A percentile compares a stretch with the other conserved stretches of the same genome.
phyloP scores from a whole-genome alignment of 495 filamentous ascomycete genomes.

The Aspergillus biplanus region DNA sequence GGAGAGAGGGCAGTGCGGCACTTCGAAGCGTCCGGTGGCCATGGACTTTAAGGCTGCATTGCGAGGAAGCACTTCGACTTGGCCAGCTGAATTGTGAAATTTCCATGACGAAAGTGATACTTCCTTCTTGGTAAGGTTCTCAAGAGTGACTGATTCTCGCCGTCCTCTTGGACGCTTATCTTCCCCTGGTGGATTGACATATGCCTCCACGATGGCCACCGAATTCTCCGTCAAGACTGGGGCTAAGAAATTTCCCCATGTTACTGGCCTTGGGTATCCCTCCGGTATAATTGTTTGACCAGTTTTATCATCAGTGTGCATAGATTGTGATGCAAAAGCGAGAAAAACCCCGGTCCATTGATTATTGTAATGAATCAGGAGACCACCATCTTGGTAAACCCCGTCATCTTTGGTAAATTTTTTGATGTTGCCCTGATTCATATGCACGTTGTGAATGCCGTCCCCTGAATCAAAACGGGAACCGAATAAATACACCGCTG shows the following conservation, averaged over 20 bases:
- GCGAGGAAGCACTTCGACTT: conserved; percentile 17
- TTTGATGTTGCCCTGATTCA: conserved; percentile 42
- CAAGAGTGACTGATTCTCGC: conserved; percentile 20
- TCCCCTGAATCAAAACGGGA: conserved; percentile 23
- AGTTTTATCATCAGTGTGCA: conserved; percentile 26
- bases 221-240: not conserved
- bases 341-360: conserved; percentile 38
- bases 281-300: not conserved
- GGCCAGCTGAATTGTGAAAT: conserved; percentile 20
- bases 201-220: conserved; percentile 4
- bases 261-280: not conserved
- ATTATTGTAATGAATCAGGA: conserved; percentile 31
- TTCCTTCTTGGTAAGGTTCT: conserved; percentile 17
- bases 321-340: conserved; percentile 34
- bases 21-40: conserved; percentile 8
- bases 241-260: conserved; percentile 6
- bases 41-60: conserved; percentile 13
- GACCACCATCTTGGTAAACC: conserved; percentile 37
- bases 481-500: conserved; percentile 35
- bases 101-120: conserved; percentile 24
- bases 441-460: conserved; percentile 45
- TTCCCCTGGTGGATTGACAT: not conserved
- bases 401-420: conserved; percentile 34
- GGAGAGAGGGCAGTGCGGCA: conserved; percentile 16
- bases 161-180: too few species aligned